Evolutionary conservation across 768 basidiomycete genomes (phyloP), one percentile per base, ranked within the genome.

Genomic region (Phaffia tasmanica): DNA sequence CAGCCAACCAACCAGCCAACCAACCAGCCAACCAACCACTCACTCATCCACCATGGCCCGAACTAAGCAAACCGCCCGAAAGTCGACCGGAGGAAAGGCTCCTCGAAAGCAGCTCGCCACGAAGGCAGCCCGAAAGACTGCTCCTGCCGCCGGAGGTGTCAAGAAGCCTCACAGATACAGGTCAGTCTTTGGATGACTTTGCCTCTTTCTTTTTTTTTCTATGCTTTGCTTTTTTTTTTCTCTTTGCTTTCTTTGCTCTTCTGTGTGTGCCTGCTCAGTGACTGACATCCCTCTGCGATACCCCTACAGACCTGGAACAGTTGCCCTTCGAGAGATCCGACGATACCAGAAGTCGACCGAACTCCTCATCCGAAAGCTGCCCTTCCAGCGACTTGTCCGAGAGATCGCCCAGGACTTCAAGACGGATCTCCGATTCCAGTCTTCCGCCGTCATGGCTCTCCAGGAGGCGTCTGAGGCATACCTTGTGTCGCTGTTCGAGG

Each of bases 41-140:
- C n/a, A n/a, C n/a, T n/a, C n/a, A n/a, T n/a, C n/a, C n/a, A n/a
- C n/a, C n/a, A n/a, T n/a, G n/a, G n/a, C n/a, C n/a, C n/a, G n/a
- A n/a, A n/a, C 53, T 19, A 55, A 63, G 62, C 62, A 63, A 46
- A 63, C 62, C 46, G 62, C 62, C 50, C 48, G 62, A 18, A 63
- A 63, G 62, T 63, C 62, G 16, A 63, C 62, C 62, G 62, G 62
- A 53, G 62, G 62, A 50, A 63, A 65, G 64, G 87, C 87, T 58
- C 89, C 89, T 67, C 86, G 89, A 81, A 91, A 91, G 78, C 89
- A 91, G 79, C 84, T 94, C 79, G 91, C 91, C 23, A 89, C 90
- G 80, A 94, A 95, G 82, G 90, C 89, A 53, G 91, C 91, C 64
- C 83, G 89, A 73, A 93, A 93, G 82, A 87, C 87, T 35, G 88